phyloP scores from a whole-genome alignment of 495 filamentous ascomycete genomes.

The Lasiosphaeris hirsuta region DNA sequence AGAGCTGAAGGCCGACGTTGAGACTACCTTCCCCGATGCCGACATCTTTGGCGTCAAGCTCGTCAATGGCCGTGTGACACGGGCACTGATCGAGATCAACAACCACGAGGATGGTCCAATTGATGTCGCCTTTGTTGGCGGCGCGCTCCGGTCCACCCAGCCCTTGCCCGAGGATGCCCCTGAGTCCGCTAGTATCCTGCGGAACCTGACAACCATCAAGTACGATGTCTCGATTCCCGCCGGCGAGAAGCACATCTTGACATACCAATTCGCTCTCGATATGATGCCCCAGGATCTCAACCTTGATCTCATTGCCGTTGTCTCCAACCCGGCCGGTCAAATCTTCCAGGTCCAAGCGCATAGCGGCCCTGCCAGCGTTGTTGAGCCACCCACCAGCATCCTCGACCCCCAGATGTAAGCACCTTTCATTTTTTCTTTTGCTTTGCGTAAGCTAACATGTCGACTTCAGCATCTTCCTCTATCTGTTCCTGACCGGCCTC shows the following conservation, averaged over 20 bases:
- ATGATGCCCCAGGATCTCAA: constrained; percentile 89
- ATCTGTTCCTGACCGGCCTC: constrained; percentile 78
- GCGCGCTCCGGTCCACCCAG: constrained; percentile 62
- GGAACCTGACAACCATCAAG: constrained; percentile 76
- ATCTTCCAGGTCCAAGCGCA: constrained; percentile 76
- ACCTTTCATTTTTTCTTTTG: background rate
- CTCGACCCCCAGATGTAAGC: constrained; percentile 95
- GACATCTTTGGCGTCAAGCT: constrained; percentile 95
- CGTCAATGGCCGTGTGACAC: constrained; percentile 86
- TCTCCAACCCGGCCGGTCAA: constrained; percentile 61
- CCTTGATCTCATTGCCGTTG: constrained; percentile 67
- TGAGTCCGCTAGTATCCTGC: constrained; percentile 55
- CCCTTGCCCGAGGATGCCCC: constrained; percentile 48
- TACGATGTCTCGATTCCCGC: constrained; percentile 76
- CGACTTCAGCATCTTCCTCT: constrained; percentile 80
- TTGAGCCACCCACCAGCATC: constrained; percentile 88
- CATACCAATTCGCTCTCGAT: constrained; percentile 83
- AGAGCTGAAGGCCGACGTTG: constrained; percentile 69
- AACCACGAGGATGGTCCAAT: constrained; percentile 81
- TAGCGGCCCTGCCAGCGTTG: constrained; percentile 83
- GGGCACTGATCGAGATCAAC: constrained; percentile 72
- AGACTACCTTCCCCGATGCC: constrained; percentile 77
- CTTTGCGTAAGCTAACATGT: constrained; percentile 27
- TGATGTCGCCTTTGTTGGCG: constrained; percentile 72
- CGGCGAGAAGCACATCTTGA: constrained; percentile 69